phyloP scores from a whole-genome alignment of 257 asterid genomes.

The Penstemon davidsonii region DNA sequence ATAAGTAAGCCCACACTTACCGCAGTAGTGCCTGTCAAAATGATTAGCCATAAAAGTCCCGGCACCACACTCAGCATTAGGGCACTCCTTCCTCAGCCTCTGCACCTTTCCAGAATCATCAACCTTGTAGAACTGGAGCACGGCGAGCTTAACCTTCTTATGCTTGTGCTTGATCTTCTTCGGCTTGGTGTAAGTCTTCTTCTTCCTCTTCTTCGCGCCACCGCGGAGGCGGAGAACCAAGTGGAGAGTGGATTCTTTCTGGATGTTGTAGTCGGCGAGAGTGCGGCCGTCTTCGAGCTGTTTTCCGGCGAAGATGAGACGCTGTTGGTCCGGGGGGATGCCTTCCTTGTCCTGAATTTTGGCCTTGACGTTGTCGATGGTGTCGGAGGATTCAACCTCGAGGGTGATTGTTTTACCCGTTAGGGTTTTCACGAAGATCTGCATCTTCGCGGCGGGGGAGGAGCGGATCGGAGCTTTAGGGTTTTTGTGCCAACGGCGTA shows the following conservation, averaged over 20 bases:
- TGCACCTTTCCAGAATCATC: slow-evolving; percentile 71
- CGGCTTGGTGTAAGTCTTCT: slow-evolving; percentile 78
- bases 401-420: slow-evolving; percentile 69
- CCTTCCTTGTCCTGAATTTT: slow-evolving; percentile 66
- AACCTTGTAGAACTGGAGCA: slow-evolving; percentile 68
- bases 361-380: slow-evolving; percentile 56
- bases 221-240: slow-evolving; percentile 71
- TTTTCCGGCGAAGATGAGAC: slow-evolving; percentile 60
- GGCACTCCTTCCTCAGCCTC: slow-evolving; percentile 79
- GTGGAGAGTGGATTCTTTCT: slow-evolving; percentile 72
- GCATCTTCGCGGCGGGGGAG: slow-evolving; percentile 48
- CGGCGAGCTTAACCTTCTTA: slow-evolving; percentile 69
- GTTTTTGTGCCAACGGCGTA: slow-evolving; percentile 15
- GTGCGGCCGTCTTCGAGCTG: slow-evolving; percentile 72
- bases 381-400: slow-evolving; percentile 63
- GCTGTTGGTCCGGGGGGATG: slow-evolving; percentile 60
- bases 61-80: slow-evolving; percentile 68
- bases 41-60: slow-evolving; percentile 77
- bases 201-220: slow-evolving; percentile 76
- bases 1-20: slow-evolving; percentile 72
- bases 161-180: slow-evolving; percentile 74
- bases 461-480: slow-evolving; percentile 13
- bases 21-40: slow-evolving; percentile 72
- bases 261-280: slow-evolving; percentile 64
- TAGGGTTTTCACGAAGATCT: slow-evolving; percentile 82